These are phyloP conservation scores for Seiridium unicorne DNA, from an alignment of 2,329 filamentous ascomycete species.

Conservation along the genomic window DNA sequence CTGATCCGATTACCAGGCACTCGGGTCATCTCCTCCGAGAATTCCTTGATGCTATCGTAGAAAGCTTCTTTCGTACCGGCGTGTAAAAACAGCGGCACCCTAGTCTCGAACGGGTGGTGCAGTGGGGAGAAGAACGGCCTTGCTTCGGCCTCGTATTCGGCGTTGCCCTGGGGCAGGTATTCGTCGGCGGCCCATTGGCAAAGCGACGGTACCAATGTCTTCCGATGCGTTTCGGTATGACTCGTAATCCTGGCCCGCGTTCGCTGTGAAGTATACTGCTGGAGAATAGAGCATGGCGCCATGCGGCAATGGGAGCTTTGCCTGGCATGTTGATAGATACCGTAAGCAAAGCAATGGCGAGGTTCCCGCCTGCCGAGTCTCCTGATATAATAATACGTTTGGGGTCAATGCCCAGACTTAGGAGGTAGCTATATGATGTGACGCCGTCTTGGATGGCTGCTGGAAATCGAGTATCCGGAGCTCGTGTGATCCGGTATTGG, in stretches of 20 bases:
- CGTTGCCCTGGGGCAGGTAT: conserved; percentile 4
- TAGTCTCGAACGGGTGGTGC: neutral
- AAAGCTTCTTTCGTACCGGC: neutral
- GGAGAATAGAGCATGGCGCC: conserved; percentile 16
- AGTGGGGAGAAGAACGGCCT: neutral
- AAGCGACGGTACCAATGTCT: neutral
- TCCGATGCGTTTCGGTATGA: neutral
- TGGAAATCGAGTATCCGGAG: neutral
- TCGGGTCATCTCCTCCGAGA: neutral
- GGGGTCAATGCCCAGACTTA: conserved; percentile 9
- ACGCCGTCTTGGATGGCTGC: neutral
- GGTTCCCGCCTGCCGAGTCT: conserved; percentile 12
- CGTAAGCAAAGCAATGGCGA: conserved; percentile 12
- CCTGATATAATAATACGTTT: conserved; percentile 10
- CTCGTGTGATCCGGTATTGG: neutral
- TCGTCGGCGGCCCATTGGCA: conserved; percentile 14
- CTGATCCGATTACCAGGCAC: neutral
- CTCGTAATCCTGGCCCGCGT: conserved; percentile 10
- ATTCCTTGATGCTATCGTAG: neutral
- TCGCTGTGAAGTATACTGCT: conserved; percentile 14
- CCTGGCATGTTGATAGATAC: conserved; percentile 7
- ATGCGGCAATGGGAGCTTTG: conserved; percentile 9
- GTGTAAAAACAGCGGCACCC: neutral
- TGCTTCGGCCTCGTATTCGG: neutral
- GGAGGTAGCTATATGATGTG: conserved; percentile 8